Evolutionary conservation across 345 rosid species (phyloP).

Genomic region (Gossypium anomalum): DNA sequence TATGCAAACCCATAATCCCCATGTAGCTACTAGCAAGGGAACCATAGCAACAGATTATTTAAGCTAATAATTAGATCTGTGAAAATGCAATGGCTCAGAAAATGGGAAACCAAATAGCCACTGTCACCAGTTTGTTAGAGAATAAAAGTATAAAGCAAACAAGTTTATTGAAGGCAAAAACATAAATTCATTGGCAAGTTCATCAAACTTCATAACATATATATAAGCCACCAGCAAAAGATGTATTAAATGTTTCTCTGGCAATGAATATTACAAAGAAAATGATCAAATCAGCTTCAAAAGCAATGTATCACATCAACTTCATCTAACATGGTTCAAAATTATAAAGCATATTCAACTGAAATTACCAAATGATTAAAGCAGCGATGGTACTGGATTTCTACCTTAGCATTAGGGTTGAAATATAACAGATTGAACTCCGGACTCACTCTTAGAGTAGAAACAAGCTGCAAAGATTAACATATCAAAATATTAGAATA

Average conservation of each 20-base stretch:
- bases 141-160: not conserved
- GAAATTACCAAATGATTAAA: not conserved
- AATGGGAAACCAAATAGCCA: not conserved
- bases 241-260: not conserved
- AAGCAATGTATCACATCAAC: not conserved
- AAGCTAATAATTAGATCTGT: not conserved
- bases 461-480: constrained; percentile 74
- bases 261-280: not conserved
- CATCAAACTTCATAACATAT: not conserved
- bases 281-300: not conserved
- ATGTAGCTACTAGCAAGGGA: not conserved
- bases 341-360: not conserved
- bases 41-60: not conserved
- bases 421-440: constrained; percentile 71
- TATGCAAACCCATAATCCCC: not conserved
- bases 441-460: constrained; percentile 67
- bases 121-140: not conserved
- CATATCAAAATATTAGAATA: constrained; percentile 23
- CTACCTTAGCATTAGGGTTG: constrained; percentile 83
- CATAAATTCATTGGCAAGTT: not conserved
- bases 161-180: not conserved
- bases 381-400: constrained; percentile 13
- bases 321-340: constrained; percentile 2
- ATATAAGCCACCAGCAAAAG: not conserved
- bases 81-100: not conserved